These are phyloP conservation scores for Alternaria gaisen DNA, from an alignment of 2,329 filamentous ascomycete species.

Conservation along the genomic window DNA sequence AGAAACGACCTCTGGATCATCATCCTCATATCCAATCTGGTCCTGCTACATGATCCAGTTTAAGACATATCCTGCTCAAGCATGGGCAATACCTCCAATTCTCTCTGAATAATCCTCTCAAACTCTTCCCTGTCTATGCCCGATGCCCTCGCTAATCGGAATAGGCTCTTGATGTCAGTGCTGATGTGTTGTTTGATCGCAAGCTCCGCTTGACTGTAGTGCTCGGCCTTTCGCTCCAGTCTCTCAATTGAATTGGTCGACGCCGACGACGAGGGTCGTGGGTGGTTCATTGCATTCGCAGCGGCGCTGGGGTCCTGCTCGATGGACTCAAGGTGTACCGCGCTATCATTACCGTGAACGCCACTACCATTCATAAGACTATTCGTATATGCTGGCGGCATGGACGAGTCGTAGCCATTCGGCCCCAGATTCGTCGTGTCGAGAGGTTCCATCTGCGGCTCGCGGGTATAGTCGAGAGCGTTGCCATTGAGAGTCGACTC, in stretches of 20 bases:
- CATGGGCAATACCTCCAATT: slow-evolving; percentile 74
- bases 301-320: slow-evolving; percentile 33
- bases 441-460: slow-evolving; percentile 55
- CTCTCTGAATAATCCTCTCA: slow-evolving; percentile 73
- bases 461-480: slow-evolving; percentile 53
- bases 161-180: slow-evolving; percentile 79
- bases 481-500: slow-evolving; percentile 65
- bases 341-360: slow-evolving; percentile 22
- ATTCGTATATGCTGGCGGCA: slow-evolving; percentile 35
- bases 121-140: slow-evolving; percentile 81
- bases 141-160: slow-evolving; percentile 71
- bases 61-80: slow-evolving; percentile 66
- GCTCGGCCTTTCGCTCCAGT: slow-evolving; percentile 64
- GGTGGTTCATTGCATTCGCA: slow-evolving; percentile 45
- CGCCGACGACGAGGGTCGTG: slow-evolving; percentile 52
- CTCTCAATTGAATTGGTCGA: slow-evolving; percentile 64
- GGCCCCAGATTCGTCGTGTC: slow-evolving; percentile 50
- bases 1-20: not conserved
- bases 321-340: slow-evolving; percentile 33
- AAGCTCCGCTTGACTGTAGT: slow-evolving; percentile 71
- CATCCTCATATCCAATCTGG: not conserved
- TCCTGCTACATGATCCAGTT: not conserved
- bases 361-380: slow-evolving; percentile 10
- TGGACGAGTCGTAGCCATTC: slow-evolving; percentile 43
- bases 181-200: slow-evolving; percentile 82